Evolutionary conservation across 257 asterid species (phyloP).

Genomic region (Solanum commersonii): DNA sequence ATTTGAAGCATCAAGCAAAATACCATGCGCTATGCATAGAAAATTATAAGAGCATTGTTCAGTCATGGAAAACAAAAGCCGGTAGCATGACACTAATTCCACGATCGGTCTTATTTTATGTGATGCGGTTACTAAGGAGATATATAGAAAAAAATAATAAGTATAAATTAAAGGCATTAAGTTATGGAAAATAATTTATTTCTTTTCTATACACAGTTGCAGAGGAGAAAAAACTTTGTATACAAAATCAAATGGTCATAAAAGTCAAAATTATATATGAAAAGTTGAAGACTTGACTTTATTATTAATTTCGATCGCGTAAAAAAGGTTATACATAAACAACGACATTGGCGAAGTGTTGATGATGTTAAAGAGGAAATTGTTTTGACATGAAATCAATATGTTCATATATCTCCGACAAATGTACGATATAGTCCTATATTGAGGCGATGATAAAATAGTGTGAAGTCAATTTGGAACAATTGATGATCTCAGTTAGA

Average conservation of each 20-base stretch:
- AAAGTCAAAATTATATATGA: neutral
- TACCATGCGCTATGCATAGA: conserved; percentile 3
- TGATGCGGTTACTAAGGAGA: too few species aligned
- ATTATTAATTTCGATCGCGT: too few species aligned
- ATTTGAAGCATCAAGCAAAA: conserved; percentile 23
- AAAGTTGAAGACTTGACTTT: neutral
- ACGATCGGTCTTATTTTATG: neutral
- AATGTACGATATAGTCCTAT: neutral
- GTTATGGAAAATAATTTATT: neutral
- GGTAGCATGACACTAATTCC: neutral
- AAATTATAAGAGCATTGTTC: neutral
- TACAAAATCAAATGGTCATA: neutral
- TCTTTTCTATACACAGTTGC: neutral
- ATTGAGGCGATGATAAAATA: neutral
- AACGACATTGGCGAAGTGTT: neutral
- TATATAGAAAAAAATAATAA: too few species aligned
- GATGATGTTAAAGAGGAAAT: neutral
- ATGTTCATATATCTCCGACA: neutral
- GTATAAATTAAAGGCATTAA: neutral
- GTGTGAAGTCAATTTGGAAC: neutral
- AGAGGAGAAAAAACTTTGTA: neutral
- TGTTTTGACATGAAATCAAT: neutral
- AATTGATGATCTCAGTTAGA: neutral
- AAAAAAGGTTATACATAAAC: neutral
- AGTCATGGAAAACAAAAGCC: neutral